Conservation (phyloP, 495 filamentous ascomycete species). For the Aspergillus asperescens region DNA sequence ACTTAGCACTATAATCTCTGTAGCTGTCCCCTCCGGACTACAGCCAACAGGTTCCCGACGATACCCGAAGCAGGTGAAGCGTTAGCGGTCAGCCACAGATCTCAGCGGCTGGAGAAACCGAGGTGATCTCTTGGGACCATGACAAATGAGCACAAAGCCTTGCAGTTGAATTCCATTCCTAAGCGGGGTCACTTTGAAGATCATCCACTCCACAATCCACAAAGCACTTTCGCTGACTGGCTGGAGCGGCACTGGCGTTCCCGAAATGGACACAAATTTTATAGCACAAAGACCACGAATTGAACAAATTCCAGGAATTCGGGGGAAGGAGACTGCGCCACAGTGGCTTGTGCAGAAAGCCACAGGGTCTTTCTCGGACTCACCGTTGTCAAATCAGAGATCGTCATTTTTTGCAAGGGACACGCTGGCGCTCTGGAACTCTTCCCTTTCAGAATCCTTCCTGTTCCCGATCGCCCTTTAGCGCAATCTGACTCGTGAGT, state of each 20-base stretch:
- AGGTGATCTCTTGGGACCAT: not conserved
- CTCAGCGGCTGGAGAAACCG: not conserved
- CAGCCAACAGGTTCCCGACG: too few relatives aligned
- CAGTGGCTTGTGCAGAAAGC: not conserved
- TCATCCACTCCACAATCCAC: not conserved
- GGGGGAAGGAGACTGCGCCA: not conserved
- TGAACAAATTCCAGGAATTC: too few relatives aligned
- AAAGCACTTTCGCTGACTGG: not conserved
- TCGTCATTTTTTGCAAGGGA: not conserved
- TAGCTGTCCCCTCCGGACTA: too few relatives aligned
- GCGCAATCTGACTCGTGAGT: not conserved
- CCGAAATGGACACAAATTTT: not conserved
- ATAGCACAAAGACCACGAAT: too few relatives aligned
- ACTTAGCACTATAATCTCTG: too few relatives aligned
- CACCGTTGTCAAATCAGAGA: not conserved
- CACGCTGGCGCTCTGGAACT: not conserved
- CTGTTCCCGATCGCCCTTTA: too few relatives aligned
- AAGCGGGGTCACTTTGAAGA: not conserved
- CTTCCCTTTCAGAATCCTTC: not conserved
- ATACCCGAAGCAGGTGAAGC: too few relatives aligned
- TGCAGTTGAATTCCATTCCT: not conserved
- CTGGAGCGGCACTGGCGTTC: not conserved
- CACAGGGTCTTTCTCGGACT: not conserved
- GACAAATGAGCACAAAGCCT: slow-evolving; percentile 5
- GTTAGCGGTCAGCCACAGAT: slow-evolving; percentile 5